A percentile compares a stretch with the other conserved stretches of the same genome.
phyloP scores from a whole-genome alignment of 192 early-diverging fungal genomes.

The Dissophora globulifera region DNA sequence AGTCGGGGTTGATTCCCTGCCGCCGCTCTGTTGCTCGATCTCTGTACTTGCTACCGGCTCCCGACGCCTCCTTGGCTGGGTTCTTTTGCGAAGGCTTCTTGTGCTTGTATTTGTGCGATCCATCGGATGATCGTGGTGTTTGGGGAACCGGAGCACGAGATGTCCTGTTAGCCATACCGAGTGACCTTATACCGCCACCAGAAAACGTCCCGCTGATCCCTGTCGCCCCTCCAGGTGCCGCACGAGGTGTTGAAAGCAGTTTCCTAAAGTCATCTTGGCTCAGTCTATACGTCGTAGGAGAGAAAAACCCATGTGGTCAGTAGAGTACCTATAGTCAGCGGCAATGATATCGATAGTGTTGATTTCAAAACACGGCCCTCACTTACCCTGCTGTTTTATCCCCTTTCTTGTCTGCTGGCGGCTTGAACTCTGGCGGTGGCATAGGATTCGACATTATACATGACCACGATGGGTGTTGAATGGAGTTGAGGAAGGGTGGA shows the following conservation, averaged over 20 bases:
- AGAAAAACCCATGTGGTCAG: too few species aligned
- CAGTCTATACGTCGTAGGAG: slow-evolving; percentile 49
- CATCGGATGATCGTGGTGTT: slow-evolving; percentile 25
- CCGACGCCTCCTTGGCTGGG: slow-evolving; percentile 27
- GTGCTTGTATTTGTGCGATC: slow-evolving; percentile 31
- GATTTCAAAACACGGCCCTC: not conserved
- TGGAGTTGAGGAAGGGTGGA: not conserved
- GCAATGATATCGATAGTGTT: too few species aligned
- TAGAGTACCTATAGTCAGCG: too few species aligned
- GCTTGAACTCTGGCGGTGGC: slow-evolving; percentile 46
- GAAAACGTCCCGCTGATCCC: slow-evolving; percentile 56
- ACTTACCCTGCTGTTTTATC: slow-evolving; percentile 39
- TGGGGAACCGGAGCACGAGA: slow-evolving; percentile 25
- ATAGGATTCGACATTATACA: slow-evolving; percentile 53
- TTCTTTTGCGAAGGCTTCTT: slow-evolving; percentile 35
- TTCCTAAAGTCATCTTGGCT: slow-evolving; percentile 86
- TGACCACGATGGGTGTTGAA: not conserved
- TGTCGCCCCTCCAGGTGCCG: slow-evolving; percentile 35
- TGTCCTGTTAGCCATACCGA: slow-evolving; percentile 56
- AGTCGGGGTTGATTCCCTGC: slow-evolving; percentile 73
- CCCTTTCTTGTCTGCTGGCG: slow-evolving; percentile 36
- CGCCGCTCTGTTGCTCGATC: slow-evolving; percentile 94
- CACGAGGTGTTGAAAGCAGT: slow-evolving; percentile 76
- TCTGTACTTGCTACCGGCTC: slow-evolving; percentile 69
- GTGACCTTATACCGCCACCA: slow-evolving; percentile 54